These are phyloP conservation scores for Podospora australis DNA, from an alignment of 495 filamentous ascomycete species.

Conservation along the genomic window DNA sequence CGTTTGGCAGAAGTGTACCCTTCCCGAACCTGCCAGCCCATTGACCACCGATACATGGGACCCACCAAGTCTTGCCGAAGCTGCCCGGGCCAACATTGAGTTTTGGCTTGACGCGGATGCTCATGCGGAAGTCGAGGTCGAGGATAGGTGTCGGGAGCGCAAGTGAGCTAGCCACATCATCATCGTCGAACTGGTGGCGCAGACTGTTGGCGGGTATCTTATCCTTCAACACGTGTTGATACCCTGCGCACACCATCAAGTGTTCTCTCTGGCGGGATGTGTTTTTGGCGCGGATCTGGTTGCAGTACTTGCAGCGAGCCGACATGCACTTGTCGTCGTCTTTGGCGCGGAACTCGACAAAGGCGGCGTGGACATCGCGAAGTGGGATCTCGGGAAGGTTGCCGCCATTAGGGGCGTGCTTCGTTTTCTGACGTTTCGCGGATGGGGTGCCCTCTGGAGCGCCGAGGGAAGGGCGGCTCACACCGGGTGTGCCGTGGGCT, in stretches of 20 bases:
- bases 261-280: slow-evolving; percentile 29
- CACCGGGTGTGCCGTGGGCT: background rate
- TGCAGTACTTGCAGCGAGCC: slow-evolving; percentile 21
- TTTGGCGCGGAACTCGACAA: slow-evolving; percentile 26
- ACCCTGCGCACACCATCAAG: slow-evolving; percentile 19
- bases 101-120: slow-evolving; percentile 26
- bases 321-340: slow-evolving; percentile 24
- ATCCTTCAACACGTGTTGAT: slow-evolving; percentile 21
- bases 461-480: slow-evolving; percentile 10
- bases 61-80: slow-evolving; percentile 20
- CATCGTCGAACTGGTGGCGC: slow-evolving; percentile 25
- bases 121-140: slow-evolving; percentile 26
- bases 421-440: slow-evolving; percentile 23
- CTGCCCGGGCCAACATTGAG: slow-evolving; percentile 15
- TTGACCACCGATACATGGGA: slow-evolving; percentile 23
- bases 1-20: slow-evolving; percentile 20
- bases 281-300: slow-evolving; percentile 26
- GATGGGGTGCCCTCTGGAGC: slow-evolving; percentile 17
- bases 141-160: slow-evolving; percentile 20
- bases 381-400: slow-evolving; percentile 22
- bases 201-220: slow-evolving; percentile 25
- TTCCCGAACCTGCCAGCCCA: slow-evolving; percentile 28
- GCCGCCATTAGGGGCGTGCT: no score
- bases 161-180: slow-evolving; percentile 24
- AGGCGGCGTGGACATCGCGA: slow-evolving; percentile 25